phyloP scores from a whole-genome alignment of 164 flowering plant genomes.

The Aristolochia contorta region DNA sequence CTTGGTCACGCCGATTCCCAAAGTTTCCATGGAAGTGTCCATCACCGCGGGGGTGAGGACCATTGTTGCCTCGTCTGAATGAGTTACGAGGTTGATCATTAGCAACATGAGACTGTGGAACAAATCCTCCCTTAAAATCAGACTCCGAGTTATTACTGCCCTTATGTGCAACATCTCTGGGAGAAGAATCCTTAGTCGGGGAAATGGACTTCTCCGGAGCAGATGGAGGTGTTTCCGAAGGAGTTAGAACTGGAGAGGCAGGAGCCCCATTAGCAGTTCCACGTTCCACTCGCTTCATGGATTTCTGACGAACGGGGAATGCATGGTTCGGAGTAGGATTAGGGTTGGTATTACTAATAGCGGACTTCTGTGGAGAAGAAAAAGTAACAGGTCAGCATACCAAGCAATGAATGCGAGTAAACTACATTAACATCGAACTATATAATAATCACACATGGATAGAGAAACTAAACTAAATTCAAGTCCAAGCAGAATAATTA shows the following conservation, averaged over 20 bases:
- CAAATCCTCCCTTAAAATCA: conserved; percentile 18
- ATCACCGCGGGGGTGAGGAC: conserved; percentile 5
- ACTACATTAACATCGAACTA: conserved; percentile 5
- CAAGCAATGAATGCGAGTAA: background rate
- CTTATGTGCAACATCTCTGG: conserved; percentile 27
- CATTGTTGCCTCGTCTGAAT: conserved; percentile 31
- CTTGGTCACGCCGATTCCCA: conserved; percentile 66
- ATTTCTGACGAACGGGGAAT: conserved; percentile 32
- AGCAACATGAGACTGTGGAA: conserved; percentile 11
- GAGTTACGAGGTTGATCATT: conserved; percentile 33
- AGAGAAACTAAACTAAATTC: background rate
- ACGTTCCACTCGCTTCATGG: conserved; percentile 30
- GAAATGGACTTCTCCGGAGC: conserved; percentile 17
- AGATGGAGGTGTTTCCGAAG: conserved; percentile 16
- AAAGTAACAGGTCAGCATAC: conserved; percentile 31
- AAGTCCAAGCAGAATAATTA: background rate
- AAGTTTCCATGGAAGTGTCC: conserved; percentile 35
- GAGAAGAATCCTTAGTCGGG: conserved; percentile 25
- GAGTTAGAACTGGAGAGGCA: conserved; percentile 6
- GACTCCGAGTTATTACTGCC: conserved; percentile 26
- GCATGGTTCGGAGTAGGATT: conserved; percentile 24
- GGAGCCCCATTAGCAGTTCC: conserved; percentile 29
- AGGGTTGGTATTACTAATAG: conserved; percentile 23
- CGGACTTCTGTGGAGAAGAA: conserved; percentile 28
- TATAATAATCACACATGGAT: background rate